Percentiles rank a stretch among this genome's conserved stretches.
phyloP scores from a whole-genome alignment of 345 rosid genomes.

The Draba incana region DNA sequence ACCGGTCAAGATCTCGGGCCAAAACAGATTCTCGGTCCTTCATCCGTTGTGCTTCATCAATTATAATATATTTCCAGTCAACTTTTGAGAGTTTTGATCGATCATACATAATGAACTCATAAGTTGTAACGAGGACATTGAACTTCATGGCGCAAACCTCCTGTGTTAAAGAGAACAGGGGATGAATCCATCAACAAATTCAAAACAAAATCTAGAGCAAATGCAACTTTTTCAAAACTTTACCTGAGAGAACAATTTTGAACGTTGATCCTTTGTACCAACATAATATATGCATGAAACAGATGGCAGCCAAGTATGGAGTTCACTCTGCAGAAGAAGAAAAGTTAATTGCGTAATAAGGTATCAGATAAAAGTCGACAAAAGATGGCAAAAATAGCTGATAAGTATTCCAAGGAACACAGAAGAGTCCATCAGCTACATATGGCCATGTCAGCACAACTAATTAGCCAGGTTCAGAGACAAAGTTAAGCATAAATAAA shows the following conservation, averaged over 20 bases:
- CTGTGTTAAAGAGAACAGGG: constrained; percentile 49
- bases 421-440: constrained; percentile 22
- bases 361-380: constrained; percentile 22
- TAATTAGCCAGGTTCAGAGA: constrained; percentile 8
- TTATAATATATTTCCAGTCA: constrained; percentile 98
- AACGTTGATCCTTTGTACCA: constrained; percentile 91
- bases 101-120: constrained; percentile 98
- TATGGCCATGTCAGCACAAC: constrained; percentile 27
- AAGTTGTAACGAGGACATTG: constrained; percentile 97
- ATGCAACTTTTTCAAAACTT: constrained; percentile 34
- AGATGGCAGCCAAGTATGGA: constrained; percentile 97
- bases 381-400: constrained; percentile 12
- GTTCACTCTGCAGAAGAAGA: constrained; percentile 74
- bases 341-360: not conserved
- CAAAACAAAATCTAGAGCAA: constrained; percentile 13
- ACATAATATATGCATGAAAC: constrained; percentile 95
- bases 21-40: constrained; percentile 99
- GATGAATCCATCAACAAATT: constrained; percentile 33
- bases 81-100: constrained; percentile 96
- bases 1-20: constrained; percentile 99
- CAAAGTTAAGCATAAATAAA: constrained; percentile 9
- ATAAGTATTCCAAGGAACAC: constrained; percentile 21
- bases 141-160: constrained; percentile 97
- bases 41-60: constrained; percentile 99
- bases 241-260: constrained; percentile 97